These are phyloP conservation scores for Bacterosira constricta DNA, from an alignment of 108 stramenopile genomes.

Conservation along the genomic window DNA sequence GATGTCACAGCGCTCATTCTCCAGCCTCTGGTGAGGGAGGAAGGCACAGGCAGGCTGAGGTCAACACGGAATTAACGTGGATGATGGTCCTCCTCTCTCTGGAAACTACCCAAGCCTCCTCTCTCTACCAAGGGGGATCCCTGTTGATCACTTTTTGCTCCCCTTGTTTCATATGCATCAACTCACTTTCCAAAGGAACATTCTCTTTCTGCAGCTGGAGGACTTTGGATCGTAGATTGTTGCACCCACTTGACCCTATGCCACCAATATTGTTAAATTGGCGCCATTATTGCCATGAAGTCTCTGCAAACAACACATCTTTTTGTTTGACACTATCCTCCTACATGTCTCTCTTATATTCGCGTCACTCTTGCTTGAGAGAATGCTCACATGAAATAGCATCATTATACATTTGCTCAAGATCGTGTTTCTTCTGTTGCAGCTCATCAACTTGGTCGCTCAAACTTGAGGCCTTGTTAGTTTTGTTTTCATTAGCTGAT, in stretches of 20 bases:
- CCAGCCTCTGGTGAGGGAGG: too few species aligned
- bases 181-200: constrained; percentile 31
- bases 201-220: constrained; percentile 24
- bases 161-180: constrained; percentile 17
- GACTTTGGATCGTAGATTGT: constrained; percentile 24
- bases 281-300: constrained; percentile 1
- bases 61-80: too few species aligned
- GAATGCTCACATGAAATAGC: constrained; percentile 6
- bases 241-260: constrained; percentile 25
- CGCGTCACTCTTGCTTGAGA: constrained; percentile 19
- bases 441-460: background rate
- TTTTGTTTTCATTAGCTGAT: background rate
- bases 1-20: too few species aligned
- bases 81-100: too few species aligned
- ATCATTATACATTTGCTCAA: constrained; percentile 8
- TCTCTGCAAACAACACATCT: constrained; percentile 6
- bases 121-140: too few species aligned
- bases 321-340: constrained; percentile 13
- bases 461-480: constrained; percentile 1
- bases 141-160: background rate
- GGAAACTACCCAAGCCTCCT: too few species aligned
- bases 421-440: background rate
- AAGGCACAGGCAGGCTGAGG: too few species aligned
- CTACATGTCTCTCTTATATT: constrained; percentile 4
- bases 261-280: background rate